These are phyloP conservation scores for Tetrapisispora nanseiensis DNA, from an alignment of 805 yeast species.

Conservation along the genomic window DNA sequence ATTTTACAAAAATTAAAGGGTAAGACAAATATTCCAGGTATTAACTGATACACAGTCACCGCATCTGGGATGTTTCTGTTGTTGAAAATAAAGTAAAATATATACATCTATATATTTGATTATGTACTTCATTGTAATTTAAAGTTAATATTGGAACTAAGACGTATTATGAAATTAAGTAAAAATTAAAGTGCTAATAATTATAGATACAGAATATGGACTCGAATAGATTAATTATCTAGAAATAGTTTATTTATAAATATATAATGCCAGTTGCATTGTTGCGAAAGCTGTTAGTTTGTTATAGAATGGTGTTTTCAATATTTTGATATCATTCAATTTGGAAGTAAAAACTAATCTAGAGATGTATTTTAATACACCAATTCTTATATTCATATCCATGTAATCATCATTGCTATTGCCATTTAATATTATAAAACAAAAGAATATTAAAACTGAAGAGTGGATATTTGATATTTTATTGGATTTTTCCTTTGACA, in stretches of 20 bases:
- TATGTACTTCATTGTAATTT: background rate
- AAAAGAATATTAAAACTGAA: conserved; percentile 15
- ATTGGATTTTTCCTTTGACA: conserved; percentile 3
- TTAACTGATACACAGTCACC: conserved; percentile 18
- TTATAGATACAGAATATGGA: background rate
- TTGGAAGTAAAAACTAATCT: conserved; percentile 7
- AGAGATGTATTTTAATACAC: conserved; percentile 12
- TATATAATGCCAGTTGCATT: conserved; percentile 13
- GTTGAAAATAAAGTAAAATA: background rate
- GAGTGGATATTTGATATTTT: conserved; percentile 1
- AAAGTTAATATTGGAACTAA: background rate
- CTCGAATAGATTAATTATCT: no score
- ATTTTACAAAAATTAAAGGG: conserved; percentile 57
- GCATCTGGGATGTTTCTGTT: background rate
- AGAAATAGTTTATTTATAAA: conserved; percentile 1
- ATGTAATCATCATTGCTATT: conserved; percentile 3
- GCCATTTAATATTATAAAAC: conserved; percentile 16
- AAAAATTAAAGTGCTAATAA: background rate
- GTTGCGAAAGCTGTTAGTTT: conserved; percentile 9
- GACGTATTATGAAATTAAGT: background rate
- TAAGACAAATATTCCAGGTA: conserved; percentile 67
- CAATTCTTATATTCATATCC: conserved; percentile 16
- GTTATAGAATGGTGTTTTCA: background rate
- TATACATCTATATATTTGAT: background rate
- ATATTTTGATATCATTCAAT: background rate